A percentile compares a stretch with the other conserved stretches of the same genome.
Evolutionary conservation across 805 yeast species (phyloP).

Genomic region (Peterozyma toletana): DNA sequence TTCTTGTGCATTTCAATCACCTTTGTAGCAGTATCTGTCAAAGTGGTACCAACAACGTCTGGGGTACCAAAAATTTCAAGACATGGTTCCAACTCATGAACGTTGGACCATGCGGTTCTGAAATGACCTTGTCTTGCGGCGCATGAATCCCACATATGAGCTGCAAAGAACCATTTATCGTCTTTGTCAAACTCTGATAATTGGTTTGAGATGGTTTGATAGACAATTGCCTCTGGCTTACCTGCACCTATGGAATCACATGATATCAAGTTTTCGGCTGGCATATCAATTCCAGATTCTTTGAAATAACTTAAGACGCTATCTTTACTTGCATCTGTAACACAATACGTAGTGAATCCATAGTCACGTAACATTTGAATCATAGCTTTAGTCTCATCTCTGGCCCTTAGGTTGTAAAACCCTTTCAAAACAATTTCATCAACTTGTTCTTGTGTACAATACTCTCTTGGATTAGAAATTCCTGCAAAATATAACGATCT

Average conservation of each 20-base stretch:
- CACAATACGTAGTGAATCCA: conserved; percentile 23
- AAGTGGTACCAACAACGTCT: conserved; percentile 20
- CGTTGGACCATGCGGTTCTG: conserved; percentile 22
- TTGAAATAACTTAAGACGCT: conserved; percentile 21
- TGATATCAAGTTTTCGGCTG: conserved; percentile 19
- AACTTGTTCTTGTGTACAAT: conserved; percentile 20
- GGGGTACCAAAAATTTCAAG: conserved; percentile 21
- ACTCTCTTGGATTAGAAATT: conserved; percentile 17
- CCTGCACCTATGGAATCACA: conserved; percentile 23
- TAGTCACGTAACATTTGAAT: conserved; percentile 19
- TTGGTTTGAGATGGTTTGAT: conserved; percentile 17
- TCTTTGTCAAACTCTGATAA: conserved; percentile 19
- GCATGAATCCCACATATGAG: conserved; percentile 24
- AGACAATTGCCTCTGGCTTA: conserved; percentile 21
- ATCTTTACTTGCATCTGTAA: conserved; percentile 21
- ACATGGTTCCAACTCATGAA: conserved; percentile 22
- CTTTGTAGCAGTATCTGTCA: conserved; percentile 22
- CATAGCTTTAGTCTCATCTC: conserved; percentile 21
- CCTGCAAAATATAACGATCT: conserved; percentile 20
- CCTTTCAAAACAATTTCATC: conserved; percentile 14
- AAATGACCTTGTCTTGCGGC: conserved; percentile 25
- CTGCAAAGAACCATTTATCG: conserved; percentile 23
- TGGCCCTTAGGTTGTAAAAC: conserved; percentile 18
- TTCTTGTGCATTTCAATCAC: conserved; percentile 15
- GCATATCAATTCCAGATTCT: conserved; percentile 19